Base-by-base conservation (phyloP, 805 yeast genomes). In the Blastobotrys terrestris region DNA sequence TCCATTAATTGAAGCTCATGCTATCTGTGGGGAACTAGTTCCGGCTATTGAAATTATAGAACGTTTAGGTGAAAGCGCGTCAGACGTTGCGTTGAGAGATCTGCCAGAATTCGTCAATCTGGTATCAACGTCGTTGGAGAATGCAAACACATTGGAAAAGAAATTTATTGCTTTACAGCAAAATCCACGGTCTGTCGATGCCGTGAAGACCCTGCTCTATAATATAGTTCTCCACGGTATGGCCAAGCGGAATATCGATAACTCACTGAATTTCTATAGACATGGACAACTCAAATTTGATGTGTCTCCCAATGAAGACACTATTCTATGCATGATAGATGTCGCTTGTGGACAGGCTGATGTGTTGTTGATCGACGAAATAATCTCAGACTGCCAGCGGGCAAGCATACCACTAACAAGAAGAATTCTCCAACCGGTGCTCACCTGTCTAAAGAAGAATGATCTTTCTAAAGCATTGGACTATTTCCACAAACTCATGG, bases 31-130 rank as follows among this genome's bases (percentile, higher is more conserved):
- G 3, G 51, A 58, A 42, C 48, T 64, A n/a, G 41, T 52, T 0
- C 51, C 60, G 1, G 63, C 63, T 3, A 53, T 63, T 40, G 50
- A 60, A 13, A 51, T 63, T 46, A 41, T 64, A 1, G 57, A 52
- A 20, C 53, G 63, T 2, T 53, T 66, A 39, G 53, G 61, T 2
- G 51, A 59, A 6, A 48, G 54, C 15, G 63, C 63, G 1, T 46
- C 54, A 3, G 31, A 45, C 8, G 44, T 65, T 3, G 18, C 49
- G 8, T 39, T 60, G 5, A 20, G 44, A 21, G 58, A 63, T 16
- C 53, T 67, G 6, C 65, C 67, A 2, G 52, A 48, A 11, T 50
- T 62, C 3, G 49, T 60, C 3, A 42, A 44, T 3, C 56, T 60
- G 2, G 49, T 65, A 5, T 31, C 45, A 2, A 20, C 35, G 7